Evolutionary conservation across 2,329 filamentous ascomycete species (phyloP), one percentile per base, ranked within the genome.

Genomic region (Trichoderma sp.): DNA sequence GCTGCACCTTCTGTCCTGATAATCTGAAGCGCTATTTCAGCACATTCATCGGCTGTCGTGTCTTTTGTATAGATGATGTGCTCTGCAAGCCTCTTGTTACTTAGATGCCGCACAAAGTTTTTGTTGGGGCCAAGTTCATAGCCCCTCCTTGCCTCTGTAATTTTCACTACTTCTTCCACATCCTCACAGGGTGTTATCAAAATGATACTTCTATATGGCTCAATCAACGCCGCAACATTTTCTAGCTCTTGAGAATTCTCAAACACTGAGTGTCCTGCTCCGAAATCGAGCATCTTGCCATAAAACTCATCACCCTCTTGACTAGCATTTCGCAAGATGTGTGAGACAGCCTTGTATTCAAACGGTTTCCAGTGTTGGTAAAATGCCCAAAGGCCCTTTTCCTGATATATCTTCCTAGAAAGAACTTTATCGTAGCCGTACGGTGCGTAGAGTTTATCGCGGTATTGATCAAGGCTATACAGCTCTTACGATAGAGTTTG

Each of bases 391-490:
- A 63, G 19, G 2, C 42, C 59, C 12, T 52, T 45, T 13, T 63
- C 45, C 37, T 52, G 15, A 1, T 63, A 63, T 37, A 63, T 63
- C 12, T 5, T 63, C 7, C 25, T 32, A 2, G 59, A 29, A 9
- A 63, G 10, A 29, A 19, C 57, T 25, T 67, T 45, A 15, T 61
- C 48, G 57, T 67, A 69, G 57, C n/a, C 32, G 19, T 64, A 67
- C 1, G 68, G 68, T n/a, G 64, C 64, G 22, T 69, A 69, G 35
- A 69, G 64, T 17, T 61, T 57, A 35, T 67, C 64, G 42, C 68
- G 64, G 52, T 69, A 64, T 6, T 64, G 64, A 13, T 69, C 68
- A 27, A 69, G 58, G 15, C 64, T 67, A 29, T 69, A 69, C 4
- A 67, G 15, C 39, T 67, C 64, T 25, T 58, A 53, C 5, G 48